Base-by-base conservation (phyloP, 257 asterid genomes). In the Jacaranda mimosifolia region DNA sequence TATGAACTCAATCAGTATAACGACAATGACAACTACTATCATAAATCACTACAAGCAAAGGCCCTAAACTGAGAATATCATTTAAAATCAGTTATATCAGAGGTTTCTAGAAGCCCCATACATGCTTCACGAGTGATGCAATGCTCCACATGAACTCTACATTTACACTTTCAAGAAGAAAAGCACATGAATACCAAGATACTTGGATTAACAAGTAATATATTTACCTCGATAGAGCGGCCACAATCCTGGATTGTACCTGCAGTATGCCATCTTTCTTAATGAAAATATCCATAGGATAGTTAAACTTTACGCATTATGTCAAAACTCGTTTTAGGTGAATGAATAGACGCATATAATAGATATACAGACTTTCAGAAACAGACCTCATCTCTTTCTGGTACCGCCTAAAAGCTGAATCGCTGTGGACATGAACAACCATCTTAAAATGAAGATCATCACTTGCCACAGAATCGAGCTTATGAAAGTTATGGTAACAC, bases 371-470 rank as follows among this genome's bases (percentile, higher is more conserved):
- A 64, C 74, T 60, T 67, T 63, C 73, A 73, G 40, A 70, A 64
- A 21, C 81, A 81, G 43, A 94, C 99, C 97, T 95, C 97, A 93
- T 90, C 87, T 95, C 98, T 86, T 89, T 93, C 84, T 93, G 99
- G 85, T 93, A 95, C 73, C 96, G 89, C 74, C 98, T 86, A 74
- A 95, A 95, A 78, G 89, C 91, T 74, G 97, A 95, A 84, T 95
- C 99, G 58, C 96, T 89, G 76, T 87, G 92, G 58, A 95, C 97
- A 77, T 95, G 99, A 81, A 95, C 86, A 80, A 93, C 97, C 99
- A 95, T 91, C 91, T 91, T 95, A 86, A 89, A 90, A 85, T 90
- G 83, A 83, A 93, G 94, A 84, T 89, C 86, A 77, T 91, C 94
- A 74, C 84, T 88, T 68, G 96, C 76, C 68, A 83, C 73, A 56